These are phyloP conservation scores for Parachaetomium inaequale DNA, from an alignment of 495 filamentous ascomycete species.

Conservation along the genomic window DNA sequence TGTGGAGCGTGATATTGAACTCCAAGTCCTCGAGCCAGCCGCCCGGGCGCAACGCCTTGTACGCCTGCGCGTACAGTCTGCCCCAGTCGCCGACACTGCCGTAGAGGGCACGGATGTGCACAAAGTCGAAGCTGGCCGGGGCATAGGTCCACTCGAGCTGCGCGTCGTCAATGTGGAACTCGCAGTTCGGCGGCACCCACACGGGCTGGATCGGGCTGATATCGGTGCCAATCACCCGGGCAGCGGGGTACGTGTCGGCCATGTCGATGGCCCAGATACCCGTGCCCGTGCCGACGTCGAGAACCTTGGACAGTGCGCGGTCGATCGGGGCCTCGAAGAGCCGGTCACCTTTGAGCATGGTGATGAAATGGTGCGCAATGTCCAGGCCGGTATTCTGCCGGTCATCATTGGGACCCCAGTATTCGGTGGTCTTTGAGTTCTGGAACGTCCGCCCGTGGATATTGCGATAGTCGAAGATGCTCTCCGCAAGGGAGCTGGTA, in stretches of 20 bases:
- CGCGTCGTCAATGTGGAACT: constrained; percentile 56
- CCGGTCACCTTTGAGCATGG: constrained; percentile 49
- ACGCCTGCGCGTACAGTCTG: constrained; percentile 39
- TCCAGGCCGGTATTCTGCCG: constrained; percentile 40
- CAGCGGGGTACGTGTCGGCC: constrained; percentile 50
- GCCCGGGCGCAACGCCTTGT: constrained; percentile 39
- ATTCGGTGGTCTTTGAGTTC: constrained; percentile 28
- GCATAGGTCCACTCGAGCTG: constrained; percentile 52
- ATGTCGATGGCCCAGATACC: constrained; percentile 44
- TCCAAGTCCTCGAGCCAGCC: constrained; percentile 34
- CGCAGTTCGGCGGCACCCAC: constrained; percentile 49
- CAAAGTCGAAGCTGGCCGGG: constrained; percentile 56
- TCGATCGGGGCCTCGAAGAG: constrained; percentile 56
- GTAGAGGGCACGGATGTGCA: constrained; percentile 58
- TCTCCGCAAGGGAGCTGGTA: constrained; percentile 44
- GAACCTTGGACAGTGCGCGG: constrained; percentile 17
- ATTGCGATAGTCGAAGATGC: constrained; percentile 42
- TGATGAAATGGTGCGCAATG: constrained; percentile 31
- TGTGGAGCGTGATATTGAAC: too few species aligned
- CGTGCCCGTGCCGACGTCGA: constrained; percentile 65
- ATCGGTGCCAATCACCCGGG: constrained; percentile 59
- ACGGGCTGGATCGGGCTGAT: constrained; percentile 55
- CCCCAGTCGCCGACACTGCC: constrained; percentile 58
- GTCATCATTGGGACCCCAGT: constrained; percentile 42
- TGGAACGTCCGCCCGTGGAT: constrained; percentile 42